phyloP scores from a whole-genome alignment of 2,329 filamentous ascomycete species.

The Aspergillus ustus region DNA sequence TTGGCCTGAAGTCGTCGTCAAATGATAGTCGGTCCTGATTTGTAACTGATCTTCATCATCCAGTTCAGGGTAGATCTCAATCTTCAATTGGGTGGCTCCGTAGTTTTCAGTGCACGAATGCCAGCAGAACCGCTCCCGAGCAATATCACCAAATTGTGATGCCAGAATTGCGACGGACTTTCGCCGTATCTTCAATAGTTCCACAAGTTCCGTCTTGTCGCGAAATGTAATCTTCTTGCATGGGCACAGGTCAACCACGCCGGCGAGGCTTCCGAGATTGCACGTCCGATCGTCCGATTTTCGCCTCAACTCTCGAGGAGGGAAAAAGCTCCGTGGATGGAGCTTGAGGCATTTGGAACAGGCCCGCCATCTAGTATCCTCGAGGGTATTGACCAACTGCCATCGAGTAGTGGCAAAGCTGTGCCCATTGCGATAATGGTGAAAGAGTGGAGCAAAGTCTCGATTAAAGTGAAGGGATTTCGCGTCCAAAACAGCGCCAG shows the following conservation, averaged over 20 bases:
- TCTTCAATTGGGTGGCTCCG: constrained; percentile 39
- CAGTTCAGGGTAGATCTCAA: constrained; percentile 42
- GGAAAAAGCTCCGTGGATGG: constrained; percentile 41
- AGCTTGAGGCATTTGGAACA: constrained; percentile 46
- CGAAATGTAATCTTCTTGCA: constrained; percentile 47
- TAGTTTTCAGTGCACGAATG: constrained; percentile 43
- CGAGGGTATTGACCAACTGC: constrained; percentile 42
- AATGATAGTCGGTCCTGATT: constrained; percentile 44
- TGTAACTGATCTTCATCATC: constrained; percentile 36
- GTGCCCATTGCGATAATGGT: constrained; percentile 44
- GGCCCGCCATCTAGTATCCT: constrained; percentile 40
- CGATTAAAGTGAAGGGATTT: constrained; percentile 42
- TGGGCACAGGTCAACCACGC: constrained; percentile 45
- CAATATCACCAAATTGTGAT: constrained; percentile 34
- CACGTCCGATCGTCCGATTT: constrained; percentile 39
- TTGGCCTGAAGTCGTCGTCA: constrained; percentile 39
- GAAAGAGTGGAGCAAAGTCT: constrained; percentile 46
- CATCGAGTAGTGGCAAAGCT: constrained; percentile 43
- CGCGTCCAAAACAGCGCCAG: constrained; percentile 33
- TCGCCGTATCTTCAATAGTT: constrained; percentile 38
- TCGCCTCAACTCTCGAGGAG: constrained; percentile 38
- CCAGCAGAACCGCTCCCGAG: constrained; percentile 41
- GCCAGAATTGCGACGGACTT: constrained; percentile 31
- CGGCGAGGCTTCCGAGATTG: constrained; percentile 39
- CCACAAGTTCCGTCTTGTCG: constrained; percentile 41